Evolutionary conservation across 495 filamentous ascomycete species (phyloP).

Genomic region (Daldinia decipiens): DNA sequence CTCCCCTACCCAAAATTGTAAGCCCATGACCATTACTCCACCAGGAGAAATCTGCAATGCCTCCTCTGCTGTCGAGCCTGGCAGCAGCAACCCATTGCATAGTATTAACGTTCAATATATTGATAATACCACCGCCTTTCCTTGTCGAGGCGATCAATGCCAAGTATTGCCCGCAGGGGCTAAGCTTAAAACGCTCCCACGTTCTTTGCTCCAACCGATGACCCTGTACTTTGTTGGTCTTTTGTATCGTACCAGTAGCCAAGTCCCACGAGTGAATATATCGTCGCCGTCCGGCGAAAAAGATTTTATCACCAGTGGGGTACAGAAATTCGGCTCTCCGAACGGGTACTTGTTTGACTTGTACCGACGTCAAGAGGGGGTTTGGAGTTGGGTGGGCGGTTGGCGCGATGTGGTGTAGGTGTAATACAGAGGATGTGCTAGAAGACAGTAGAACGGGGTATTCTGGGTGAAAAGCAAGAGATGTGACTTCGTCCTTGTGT

Average conservation of each 20-base stretch:
- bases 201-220: slow-evolving; percentile 84
- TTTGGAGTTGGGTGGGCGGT: slow-evolving; percentile 77
- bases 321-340: slow-evolving; percentile 79
- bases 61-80: slow-evolving; percentile 82
- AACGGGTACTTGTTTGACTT: slow-evolving; percentile 83
- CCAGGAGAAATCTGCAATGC: slow-evolving; percentile 91
- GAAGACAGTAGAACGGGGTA: slow-evolving; percentile 90
- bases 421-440: slow-evolving; percentile 83
- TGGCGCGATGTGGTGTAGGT: slow-evolving; percentile 86
- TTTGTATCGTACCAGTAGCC: slow-evolving; percentile 79
- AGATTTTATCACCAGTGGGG: slow-evolving; percentile 70
- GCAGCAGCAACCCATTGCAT: slow-evolving; percentile 89
- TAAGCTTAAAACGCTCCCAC: slow-evolving; percentile 89
- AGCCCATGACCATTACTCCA: slow-evolving; percentile 83
- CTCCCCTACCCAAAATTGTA: slow-evolving; percentile 81
- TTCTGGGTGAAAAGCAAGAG: slow-evolving; percentile 87
- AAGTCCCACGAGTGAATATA: slow-evolving; percentile 98
- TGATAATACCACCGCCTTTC: slow-evolving; percentile 88
- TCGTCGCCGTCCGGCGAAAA: slow-evolving; percentile 84
- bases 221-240: slow-evolving; percentile 78
- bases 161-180: slow-evolving; percentile 85
- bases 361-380: slow-evolving; percentile 87
- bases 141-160: slow-evolving; percentile 77
- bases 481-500: slow-evolving; percentile 78
- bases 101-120: slow-evolving; percentile 81